Conservation (phyloP, 169 alveolate species). For the Cyclospora cayetanensis region DNA sequence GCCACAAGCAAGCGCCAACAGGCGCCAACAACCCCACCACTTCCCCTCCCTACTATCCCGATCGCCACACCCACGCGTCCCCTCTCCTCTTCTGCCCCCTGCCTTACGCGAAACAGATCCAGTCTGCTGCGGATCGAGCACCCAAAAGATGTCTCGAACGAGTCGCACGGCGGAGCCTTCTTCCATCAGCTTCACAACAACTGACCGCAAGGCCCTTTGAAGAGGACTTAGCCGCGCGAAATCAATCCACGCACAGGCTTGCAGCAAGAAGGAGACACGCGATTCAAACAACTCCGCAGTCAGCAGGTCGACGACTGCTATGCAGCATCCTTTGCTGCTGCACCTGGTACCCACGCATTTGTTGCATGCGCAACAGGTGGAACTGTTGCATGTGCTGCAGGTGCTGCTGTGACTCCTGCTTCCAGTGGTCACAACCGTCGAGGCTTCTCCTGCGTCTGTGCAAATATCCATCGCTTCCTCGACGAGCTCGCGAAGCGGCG, state of each 20-base stretch:
- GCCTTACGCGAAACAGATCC: conserved; percentile 59
- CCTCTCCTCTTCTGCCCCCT: background rate
- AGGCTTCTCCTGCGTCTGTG: background rate
- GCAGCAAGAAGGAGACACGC: conserved; percentile 51
- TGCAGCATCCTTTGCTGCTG: background rate
- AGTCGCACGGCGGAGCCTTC: conserved; percentile 46
- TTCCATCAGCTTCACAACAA: conserved; percentile 61
- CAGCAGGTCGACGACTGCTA: conserved; percentile 41
- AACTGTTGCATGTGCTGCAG: background rate
- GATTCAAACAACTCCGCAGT: conserved; percentile 56
- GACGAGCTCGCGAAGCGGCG: background rate
- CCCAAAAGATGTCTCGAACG: conserved; percentile 62
- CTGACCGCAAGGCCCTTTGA: conserved; percentile 68
- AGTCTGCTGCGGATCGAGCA: conserved; percentile 55
- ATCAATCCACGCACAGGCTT: conserved; percentile 63
- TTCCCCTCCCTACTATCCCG: no score
- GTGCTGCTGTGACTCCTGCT: conserved; percentile 46
- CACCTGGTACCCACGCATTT: background rate
- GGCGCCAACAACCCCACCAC: no score
- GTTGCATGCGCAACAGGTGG: background rate
- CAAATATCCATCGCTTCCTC: background rate
- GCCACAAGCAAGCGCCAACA: background rate
- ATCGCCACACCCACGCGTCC: background rate
- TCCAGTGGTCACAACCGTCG: background rate
- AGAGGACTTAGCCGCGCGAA: conserved; percentile 66